phyloP scores from a whole-genome alignment of 257 asterid species.

The Solanum medicagineum region DNA sequence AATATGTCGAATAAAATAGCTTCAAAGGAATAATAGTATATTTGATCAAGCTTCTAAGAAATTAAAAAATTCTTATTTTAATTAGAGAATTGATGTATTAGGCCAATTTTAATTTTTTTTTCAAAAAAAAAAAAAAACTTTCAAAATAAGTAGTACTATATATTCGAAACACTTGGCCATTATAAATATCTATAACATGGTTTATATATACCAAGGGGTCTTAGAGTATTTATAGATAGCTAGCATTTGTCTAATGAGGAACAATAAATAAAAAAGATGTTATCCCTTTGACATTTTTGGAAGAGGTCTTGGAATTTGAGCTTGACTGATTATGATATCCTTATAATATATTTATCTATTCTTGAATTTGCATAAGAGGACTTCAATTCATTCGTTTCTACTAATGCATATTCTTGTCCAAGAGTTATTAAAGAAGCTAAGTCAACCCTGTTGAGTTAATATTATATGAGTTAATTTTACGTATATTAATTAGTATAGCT shows the following conservation, averaged over 20 bases:
- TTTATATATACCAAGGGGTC: not conserved
- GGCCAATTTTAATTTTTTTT: no score
- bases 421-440: not conserved
- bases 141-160: no score
- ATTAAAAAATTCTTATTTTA: no score
- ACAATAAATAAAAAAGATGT: not conserved
- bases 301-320: not conserved
- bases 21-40: no score
- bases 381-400: not conserved
- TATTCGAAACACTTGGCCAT: not conserved
- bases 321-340: not conserved
- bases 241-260: not conserved
- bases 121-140: no score
- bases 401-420: not conserved
- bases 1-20: no score
- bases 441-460: not conserved
- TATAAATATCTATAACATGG: not conserved
- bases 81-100: no score
- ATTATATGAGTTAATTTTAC: no score
- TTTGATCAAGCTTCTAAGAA: no score
- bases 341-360: not conserved
- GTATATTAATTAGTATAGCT: no score
- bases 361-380: not conserved
- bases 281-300: not conserved
- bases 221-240: not conserved